These are phyloP conservation scores for Colletotrichum chlorophyti DNA, from an alignment of 2,329 filamentous ascomycete species.

Conservation along the genomic window DNA sequence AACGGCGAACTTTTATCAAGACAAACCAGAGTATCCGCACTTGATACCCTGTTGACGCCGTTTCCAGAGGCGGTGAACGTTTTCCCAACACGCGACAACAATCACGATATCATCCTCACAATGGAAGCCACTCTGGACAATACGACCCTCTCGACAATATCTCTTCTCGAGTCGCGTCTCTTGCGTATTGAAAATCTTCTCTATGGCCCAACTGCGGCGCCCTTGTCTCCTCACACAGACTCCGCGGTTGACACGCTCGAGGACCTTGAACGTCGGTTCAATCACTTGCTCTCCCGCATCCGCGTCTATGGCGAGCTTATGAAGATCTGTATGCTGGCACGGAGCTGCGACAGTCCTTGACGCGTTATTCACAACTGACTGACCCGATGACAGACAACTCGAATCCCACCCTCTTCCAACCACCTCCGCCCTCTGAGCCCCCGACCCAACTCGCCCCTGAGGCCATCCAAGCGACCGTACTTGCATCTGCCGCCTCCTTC, in stretches of 20 bases:
- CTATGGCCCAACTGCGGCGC: conserved; percentile 51
- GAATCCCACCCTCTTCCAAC: conserved; percentile 62
- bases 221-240: conserved; percentile 41
- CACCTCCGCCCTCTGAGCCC: conserved; percentile 50
- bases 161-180: conserved; percentile 64
- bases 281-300: conserved; percentile 54
- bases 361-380: neutral
- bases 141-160: conserved; percentile 61
- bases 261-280: conserved; percentile 61
- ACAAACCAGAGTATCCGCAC: too few relatives aligned
- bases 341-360: neutral
- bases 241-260: conserved; percentile 53
- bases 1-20: too few relatives aligned
- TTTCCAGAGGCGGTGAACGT: too few relatives aligned
- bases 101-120: neutral
- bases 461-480: conserved; percentile 60
- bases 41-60: too few relatives aligned
- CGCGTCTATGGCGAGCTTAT: conserved; percentile 66
- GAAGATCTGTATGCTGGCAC: conserved; percentile 59
- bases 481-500: conserved; percentile 62
- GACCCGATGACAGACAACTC: conserved; percentile 50
- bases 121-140: conserved; percentile 53
- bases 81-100: conserved; percentile 9
- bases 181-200: conserved; percentile 65
- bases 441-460: conserved; percentile 59